Conservation (phyloP, 768 basidiomycete genomes). For the Mycena vulgaris region DNA sequence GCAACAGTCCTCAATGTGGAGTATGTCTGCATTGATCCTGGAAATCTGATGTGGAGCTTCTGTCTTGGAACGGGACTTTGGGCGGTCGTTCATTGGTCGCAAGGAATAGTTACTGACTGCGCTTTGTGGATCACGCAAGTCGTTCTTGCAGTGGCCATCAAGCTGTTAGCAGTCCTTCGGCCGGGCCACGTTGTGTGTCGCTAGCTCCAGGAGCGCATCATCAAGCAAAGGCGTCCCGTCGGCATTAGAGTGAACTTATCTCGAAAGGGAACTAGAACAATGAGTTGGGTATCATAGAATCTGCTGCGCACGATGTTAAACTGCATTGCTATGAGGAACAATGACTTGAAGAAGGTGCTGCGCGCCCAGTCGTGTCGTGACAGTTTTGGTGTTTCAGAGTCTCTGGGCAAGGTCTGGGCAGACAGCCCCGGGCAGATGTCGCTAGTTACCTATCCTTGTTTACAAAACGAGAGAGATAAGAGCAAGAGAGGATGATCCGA, state of each 20-base stretch:
- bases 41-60: slow-evolving; percentile 16
- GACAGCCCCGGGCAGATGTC: background rate
- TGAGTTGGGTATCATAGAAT: background rate
- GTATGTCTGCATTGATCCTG: background rate
- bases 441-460: background rate
- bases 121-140: slow-evolving; percentile 1
- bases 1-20: background rate
- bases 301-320: slow-evolving; percentile 16
- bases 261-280: background rate
- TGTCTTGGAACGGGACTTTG: background rate
- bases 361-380: background rate
- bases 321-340: slow-evolving; percentile 3
- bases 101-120: slow-evolving; percentile 10
- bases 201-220: background rate
- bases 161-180: background rate
- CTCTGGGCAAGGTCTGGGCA: background rate
- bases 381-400: background rate
- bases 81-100: background rate
- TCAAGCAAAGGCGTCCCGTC: slow-evolving; percentile 23
- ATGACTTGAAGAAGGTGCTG: slow-evolving; percentile 8
- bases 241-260: slow-evolving; percentile 30
- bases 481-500: no score
- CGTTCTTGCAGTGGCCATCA: background rate
- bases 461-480: no score
- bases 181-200: background rate